Percentiles rank a stretch among this genome's conserved stretches.
phyloP scores from a whole-genome alignment of 2,329 filamentous ascomycete genomes.

The Ceratocystis harringtonii region DNA sequence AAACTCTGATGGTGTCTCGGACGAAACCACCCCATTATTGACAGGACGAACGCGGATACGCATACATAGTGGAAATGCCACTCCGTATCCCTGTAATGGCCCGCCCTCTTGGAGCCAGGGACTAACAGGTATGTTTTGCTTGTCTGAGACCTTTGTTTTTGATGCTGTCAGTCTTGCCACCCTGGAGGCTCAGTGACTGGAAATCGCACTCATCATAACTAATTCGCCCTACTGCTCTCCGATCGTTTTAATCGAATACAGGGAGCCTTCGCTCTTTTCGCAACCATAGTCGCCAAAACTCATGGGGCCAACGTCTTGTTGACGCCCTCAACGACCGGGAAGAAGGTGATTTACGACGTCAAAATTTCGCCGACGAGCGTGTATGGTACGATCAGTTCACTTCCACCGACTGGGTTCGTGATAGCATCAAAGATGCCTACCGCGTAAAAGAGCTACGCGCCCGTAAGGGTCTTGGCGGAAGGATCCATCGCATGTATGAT shows the following conservation, averaged over 20 bases:
- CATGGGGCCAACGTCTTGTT: conserved; percentile 46
- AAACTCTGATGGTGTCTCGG: conserved; percentile 20
- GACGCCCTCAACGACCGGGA: conserved; percentile 42
- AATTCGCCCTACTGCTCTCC: background rate
- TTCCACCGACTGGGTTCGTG: conserved; percentile 95
- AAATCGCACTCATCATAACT: too few species aligned
- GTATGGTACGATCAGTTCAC: conserved; percentile 99
- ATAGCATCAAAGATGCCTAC: conserved; percentile 87
- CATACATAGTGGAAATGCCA: conserved; percentile 25
- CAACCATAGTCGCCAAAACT: conserved; percentile 43
- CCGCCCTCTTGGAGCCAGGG: conserved; percentile 29
- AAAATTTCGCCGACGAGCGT: conserved; percentile 62
- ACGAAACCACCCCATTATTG: conserved; percentile 33
- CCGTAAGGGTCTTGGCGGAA: conserved; percentile 73
- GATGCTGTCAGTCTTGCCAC: background rate
- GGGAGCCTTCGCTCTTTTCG: conserved; percentile 26
- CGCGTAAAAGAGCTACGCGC: conserved; percentile 70
- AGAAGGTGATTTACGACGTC: conserved; percentile 48
- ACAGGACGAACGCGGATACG: conserved; percentile 30
- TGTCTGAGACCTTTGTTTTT: background rate
- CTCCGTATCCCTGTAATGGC: conserved; percentile 12
- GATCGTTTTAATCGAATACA: background rate
- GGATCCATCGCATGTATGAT: conserved; percentile 61
- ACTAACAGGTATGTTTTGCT: conserved; percentile 28
- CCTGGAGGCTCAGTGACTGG: background rate